These are phyloP conservation scores for Mycocentrospora acerina DNA, from an alignment of 2,329 filamentous ascomycete species.

Conservation along the genomic window DNA sequence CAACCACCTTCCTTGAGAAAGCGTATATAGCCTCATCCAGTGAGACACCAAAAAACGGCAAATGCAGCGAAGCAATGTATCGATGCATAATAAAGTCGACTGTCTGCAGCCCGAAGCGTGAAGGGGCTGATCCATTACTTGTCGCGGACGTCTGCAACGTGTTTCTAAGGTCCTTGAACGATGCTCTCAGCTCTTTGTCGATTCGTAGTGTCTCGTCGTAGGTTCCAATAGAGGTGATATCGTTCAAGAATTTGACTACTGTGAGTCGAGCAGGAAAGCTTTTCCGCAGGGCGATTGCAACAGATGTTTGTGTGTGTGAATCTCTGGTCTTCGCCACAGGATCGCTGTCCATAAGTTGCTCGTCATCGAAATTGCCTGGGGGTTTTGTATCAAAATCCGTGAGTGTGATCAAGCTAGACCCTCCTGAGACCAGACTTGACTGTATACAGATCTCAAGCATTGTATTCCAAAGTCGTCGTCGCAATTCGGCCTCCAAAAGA, in stretches of 20 bases:
- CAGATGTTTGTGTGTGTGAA: conserved; percentile 38
- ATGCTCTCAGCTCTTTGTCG: conserved; percentile 18
- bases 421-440: conserved; percentile 40
- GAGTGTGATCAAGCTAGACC: conserved; percentile 36
- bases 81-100: conserved; percentile 30
- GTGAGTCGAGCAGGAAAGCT: conserved; percentile 42
- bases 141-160: conserved; percentile 14
- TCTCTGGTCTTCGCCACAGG: conserved; percentile 28
- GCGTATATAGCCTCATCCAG: conserved; percentile 25
- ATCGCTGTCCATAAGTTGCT: conserved; percentile 35
- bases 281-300: conserved; percentile 40
- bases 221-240: conserved; percentile 20
- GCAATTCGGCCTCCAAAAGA: conserved; percentile 29
- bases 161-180: conserved; percentile 22
- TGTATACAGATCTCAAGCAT: conserved; percentile 43
- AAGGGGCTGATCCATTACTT: not conserved
- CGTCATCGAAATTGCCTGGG: conserved; percentile 46
- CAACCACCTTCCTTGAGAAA: conserved; percentile 26
- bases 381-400: conserved; percentile 42
- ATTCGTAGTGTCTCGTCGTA: conserved; percentile 33
- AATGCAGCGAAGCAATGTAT: conserved; percentile 28
- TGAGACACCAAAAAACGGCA: conserved; percentile 25
- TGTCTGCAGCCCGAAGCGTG: conserved; percentile 18
- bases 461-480: conserved; percentile 35
- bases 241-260: conserved; percentile 36